Evolutionary conservation across 257 asterid genomes (phyloP), one percentile per base, ranked within the genome.

Genomic region (Nicotiana benthamiana): DNA sequence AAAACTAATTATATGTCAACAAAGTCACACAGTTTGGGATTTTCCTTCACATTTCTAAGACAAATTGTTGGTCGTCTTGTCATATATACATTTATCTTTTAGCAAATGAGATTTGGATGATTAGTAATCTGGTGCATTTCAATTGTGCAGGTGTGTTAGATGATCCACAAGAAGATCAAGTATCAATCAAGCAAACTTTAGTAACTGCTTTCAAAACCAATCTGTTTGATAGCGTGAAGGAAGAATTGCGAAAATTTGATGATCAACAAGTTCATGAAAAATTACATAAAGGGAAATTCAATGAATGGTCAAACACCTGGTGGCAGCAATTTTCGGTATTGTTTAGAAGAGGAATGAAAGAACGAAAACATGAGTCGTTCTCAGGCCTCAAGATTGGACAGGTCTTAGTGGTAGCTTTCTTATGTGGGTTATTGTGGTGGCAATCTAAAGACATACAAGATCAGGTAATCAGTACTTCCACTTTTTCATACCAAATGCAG

Each of bases 371-470:
- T 10, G 93, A 92, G 10, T 75, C 97, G 22, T 93, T 95, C 83
- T 90, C 98, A 11, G 77, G 51, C 27, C 85, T 92, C 65, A 90
- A 88, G 84, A 85, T 91, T 20, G 84, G 79, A 5, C 93, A 95
- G 56, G 93, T 95, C 9, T 17, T 92, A 3, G 63, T 53, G 0
- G 90, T 89, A 11, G 83, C 97, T 6, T n/a, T 93, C 52, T 80
- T 95, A 0, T 5, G 77, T 17, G 98, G 97, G 4, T 85, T 87
- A 30, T 84, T 95, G 4, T 95, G 98, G 98, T 95, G 97, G 97
- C 80, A 86, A 80, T 90, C 97, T 3, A 80, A 28, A 27, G 91
- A 89, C 82, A 83, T 95, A 54, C 97, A 92, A 85, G 98, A 95
- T 40, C 97, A 95, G 97, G 98, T 89, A 80, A 62, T 67, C 4